Evolutionary conservation across 2,329 filamentous ascomycete genomes (phyloP), one percentile per base, ranked within the genome.

Genomic region (Fusarium sp.): DNA sequence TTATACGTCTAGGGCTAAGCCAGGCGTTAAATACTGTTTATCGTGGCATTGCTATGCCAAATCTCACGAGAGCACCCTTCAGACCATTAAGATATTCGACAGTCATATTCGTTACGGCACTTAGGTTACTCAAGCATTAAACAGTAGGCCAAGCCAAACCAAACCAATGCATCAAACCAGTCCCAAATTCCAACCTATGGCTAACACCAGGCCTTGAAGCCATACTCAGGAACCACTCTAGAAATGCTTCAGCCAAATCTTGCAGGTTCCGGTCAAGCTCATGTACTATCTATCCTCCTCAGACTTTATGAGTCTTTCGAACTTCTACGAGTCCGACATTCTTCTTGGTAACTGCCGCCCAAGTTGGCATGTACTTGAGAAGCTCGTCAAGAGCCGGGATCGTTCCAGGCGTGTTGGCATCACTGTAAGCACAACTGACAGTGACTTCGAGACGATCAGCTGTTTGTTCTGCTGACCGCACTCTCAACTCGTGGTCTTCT

Each of bases 321-420:
- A 93, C 95, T 81, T 97, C 93, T 36, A 97, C 93, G 76, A 98
- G 83, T 2, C 94, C 95, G 83, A 95, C 92, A 32, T 87, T 87
- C 72, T 89, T 83, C 84, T 98, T 98, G 8, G 91, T 91, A 34
- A 95, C 86, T 15, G 92, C 91, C 12, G 91, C 90, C 96, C 96
- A 99, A 9, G 86, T 84, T 2, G 96, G 96, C 75, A 91, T 87
- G 82, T 91, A 98, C 80, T 91, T 88, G 75, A 89, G 85, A 55
- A 94, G 86, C 83, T 98, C 95, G 76, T 96, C 93, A 58, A 96
- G 88, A 2, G 95, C 95, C 0, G 96, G 95, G 54, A 98, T 95
- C 3, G 87, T 87, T 8, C 90, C 92, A 6, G 83, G 82, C 41
- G 85, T 84, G 78, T 98, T 98, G 50, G 89, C 91, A 83, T 99